A percentile compares a stretch with the other conserved stretches of the same genome.
Conservation (phyloP, 1,284 basidiomycete species). For the Kalmanozyma brasiliensis region DNA sequence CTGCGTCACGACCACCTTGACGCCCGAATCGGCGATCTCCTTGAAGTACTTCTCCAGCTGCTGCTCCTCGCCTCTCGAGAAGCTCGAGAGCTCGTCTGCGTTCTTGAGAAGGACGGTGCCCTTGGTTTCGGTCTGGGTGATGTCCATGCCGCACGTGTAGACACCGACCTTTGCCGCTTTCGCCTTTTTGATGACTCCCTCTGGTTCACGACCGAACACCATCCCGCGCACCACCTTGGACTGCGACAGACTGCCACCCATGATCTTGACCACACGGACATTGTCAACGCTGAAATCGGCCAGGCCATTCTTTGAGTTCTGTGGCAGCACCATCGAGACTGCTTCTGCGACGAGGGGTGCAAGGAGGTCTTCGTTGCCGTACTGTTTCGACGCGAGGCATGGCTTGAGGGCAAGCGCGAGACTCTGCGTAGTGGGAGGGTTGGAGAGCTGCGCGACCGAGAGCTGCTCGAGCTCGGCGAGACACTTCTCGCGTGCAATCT, state of each 20-base stretch:
- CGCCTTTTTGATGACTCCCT: constrained; percentile 82
- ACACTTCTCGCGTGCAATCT: constrained; percentile 87
- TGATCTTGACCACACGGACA: constrained; percentile 97
- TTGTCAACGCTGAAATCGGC: constrained; percentile 79
- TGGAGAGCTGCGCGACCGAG: constrained; percentile 73
- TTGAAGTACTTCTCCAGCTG: constrained; percentile 73
- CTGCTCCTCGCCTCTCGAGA: constrained; percentile 91
- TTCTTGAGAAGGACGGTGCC: constrained; percentile 96
- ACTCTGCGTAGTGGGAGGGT: constrained; percentile 80
- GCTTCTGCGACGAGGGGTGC: constrained; percentile 91
- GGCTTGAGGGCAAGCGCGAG: constrained; percentile 86
- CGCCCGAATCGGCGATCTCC: constrained; percentile 95
- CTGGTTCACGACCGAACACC: constrained; percentile 96
- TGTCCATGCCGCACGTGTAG: constrained; percentile 90
- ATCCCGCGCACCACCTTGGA: constrained; percentile 95
- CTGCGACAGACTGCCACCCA: constrained; percentile 85
- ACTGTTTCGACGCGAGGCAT: constrained; percentile 95
- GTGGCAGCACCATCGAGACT: constrained; percentile 70
- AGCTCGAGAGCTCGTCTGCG: constrained; percentile 90
- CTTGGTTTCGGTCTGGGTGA: constrained; percentile 97
- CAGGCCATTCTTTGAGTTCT: constrained; percentile 69
- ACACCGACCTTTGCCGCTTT: constrained; percentile 74
- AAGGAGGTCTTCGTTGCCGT: constrained; percentile 87
- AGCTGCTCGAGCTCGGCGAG: constrained; percentile 82
- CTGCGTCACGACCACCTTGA: constrained; percentile 92